Evolutionary conservation across 1,284 basidiomycete species (phyloP).

Genomic region (Kalmanozyma brasiliensis): DNA sequence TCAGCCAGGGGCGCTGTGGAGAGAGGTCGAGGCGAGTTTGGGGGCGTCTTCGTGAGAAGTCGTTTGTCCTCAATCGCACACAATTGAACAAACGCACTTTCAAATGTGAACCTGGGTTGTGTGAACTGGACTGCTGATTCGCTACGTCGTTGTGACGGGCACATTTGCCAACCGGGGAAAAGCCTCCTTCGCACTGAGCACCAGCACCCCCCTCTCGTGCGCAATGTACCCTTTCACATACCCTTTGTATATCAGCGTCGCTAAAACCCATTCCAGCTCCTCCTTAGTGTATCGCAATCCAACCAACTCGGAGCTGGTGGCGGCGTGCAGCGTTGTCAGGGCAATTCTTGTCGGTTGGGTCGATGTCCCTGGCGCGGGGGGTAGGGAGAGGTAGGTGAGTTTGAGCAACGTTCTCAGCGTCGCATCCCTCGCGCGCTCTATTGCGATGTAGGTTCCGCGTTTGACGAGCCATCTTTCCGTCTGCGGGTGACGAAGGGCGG

Average conservation of each 20-base stretch:
- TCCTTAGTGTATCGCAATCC: slow-evolving; percentile 71
- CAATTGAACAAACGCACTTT: not conserved
- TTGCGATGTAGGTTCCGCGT: slow-evolving; percentile 82
- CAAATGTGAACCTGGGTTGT: not conserved
- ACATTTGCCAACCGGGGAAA: slow-evolving; percentile 73
- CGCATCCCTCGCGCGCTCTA: slow-evolving; percentile 87
- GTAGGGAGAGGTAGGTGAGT: slow-evolving; percentile 76
- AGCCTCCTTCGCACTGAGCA: slow-evolving; percentile 81
- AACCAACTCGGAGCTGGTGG: slow-evolving; percentile 30
- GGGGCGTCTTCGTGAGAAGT: slow-evolving; percentile 6
- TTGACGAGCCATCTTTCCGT: slow-evolving; percentile 78
- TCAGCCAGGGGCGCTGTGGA: slow-evolving; percentile 29
- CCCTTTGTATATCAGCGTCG: slow-evolving; percentile 90
- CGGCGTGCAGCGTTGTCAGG: slow-evolving; percentile 34
- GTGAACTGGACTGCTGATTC: no score
- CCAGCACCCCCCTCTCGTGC: slow-evolving; percentile 91
- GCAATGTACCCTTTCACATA: slow-evolving; percentile 95
- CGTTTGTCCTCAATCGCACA: not conserved
- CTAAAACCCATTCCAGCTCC: slow-evolving; percentile 90
- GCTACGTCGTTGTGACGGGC: slow-evolving; percentile 13
- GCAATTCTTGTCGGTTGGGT: slow-evolving; percentile 40
- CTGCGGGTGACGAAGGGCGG: slow-evolving; percentile 72
- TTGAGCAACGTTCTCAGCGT: slow-evolving; percentile 87
- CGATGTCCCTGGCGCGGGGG: not conserved
- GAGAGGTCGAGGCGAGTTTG: slow-evolving; percentile 31